A percentile compares a stretch with the other conserved stretches of the same genome.
Conservation (phyloP, 139 green algal species). For the Coccomyxa sp. region DNA sequence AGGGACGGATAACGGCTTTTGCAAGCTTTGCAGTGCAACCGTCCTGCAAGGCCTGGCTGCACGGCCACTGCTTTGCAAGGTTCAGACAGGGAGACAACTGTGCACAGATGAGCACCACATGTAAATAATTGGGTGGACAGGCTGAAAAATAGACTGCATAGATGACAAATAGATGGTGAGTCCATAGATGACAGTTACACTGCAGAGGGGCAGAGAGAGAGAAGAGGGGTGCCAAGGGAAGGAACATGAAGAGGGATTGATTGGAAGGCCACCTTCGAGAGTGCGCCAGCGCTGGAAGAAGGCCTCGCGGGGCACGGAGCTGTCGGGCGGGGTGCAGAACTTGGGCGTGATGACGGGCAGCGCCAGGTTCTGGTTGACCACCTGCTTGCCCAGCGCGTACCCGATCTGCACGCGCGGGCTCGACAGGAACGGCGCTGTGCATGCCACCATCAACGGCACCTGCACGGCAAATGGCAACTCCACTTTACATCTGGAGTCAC, state of each 20-base stretch:
- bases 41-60: too few species aligned
- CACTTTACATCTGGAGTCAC: too few species aligned
- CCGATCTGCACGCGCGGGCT: slow-evolving; percentile 48
- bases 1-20: not conserved
- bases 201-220: not conserved
- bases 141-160: too few species aligned
- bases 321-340: slow-evolving; percentile 62
- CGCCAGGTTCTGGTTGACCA: slow-evolving; percentile 39
- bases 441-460: slow-evolving; percentile 52
- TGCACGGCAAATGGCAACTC: slow-evolving; percentile 13
- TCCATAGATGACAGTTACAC: slow-evolving; percentile 1
- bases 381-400: slow-evolving; percentile 35
- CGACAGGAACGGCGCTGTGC: slow-evolving; percentile 33
- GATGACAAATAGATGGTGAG: too few species aligned
- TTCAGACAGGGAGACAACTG: too few species aligned
- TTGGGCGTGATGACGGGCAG: slow-evolving; percentile 62
- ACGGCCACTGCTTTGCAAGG: too few species aligned
- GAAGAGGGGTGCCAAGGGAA: too few species aligned
- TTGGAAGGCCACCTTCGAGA: slow-evolving; percentile 16
- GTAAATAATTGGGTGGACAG: too few species aligned
- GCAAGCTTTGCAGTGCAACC: too few species aligned
- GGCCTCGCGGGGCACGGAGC: slow-evolving; percentile 47
- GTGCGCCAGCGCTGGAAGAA: slow-evolving; percentile 82
- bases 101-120: too few species aligned
- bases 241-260: too few species aligned